Base-by-base conservation (phyloP, 805 yeast genomes). In the Priceomyces melissophilus region DNA sequence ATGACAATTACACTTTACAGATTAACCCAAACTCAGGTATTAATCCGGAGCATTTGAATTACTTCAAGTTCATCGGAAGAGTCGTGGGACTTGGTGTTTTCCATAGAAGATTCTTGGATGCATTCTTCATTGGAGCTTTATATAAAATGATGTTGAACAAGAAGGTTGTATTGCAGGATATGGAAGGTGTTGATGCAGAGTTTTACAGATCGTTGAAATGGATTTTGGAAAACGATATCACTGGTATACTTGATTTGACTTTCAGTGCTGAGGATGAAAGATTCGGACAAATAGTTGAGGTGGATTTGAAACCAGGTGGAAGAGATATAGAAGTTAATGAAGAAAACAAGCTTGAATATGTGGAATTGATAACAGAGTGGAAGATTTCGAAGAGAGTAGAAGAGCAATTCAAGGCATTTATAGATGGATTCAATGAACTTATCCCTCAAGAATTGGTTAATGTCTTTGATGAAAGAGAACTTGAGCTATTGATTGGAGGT, bases 171-270 rank as follows among this genome's bases (percentile, higher is more conserved):
- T 71, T 93, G 52, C 96, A 87, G 64, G 99, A 93, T 67, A 85
- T 93, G 95, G 99, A 93, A 66, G 96, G 97, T 66, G 97, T 95
- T 45, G 99, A 93, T 66, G 91, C 96, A 16, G 98, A 93, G 60
- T 89, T 91, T 69, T 88, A 88, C 70, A 81, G 93, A 58, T 91
- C 96, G 16, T 73, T 93, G 65, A 87, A 87, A 57, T 93, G 99
- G 99, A 87, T 89, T 63, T 71, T 89, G 47, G 97, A 93, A 56
- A 91, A 93, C 61, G 96, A 89, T 61, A 91, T 93, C 56, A 85
- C 93, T 26, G 75, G 54, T 42, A 72, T 91, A 27, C 73, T 93
- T 47, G 96, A 87, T 53, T 76, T 88, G 58, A 87, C 98, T 0
- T 93, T 93, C 69, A 79, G 89, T 54, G 84, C 82, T 1, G 87